Evolutionary conservation across 345 rosid genomes (phyloP).

Genomic region (Arabis alpina): DNA sequence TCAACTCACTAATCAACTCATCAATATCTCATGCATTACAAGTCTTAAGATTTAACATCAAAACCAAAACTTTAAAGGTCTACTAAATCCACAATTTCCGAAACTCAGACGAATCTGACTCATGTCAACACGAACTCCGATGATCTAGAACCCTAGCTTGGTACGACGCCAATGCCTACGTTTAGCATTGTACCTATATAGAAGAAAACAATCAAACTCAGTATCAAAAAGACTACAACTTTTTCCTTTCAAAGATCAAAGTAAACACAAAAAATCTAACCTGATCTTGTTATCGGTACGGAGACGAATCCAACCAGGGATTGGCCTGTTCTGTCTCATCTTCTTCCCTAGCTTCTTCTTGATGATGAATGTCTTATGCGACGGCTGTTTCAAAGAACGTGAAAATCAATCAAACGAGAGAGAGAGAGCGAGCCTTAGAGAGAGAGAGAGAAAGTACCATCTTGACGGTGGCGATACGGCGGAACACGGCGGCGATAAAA

Average conservation of each 20-base stretch:
- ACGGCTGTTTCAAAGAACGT: constrained; percentile 56
- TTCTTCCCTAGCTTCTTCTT: constrained; percentile 76
- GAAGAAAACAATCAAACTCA: constrained; percentile 5
- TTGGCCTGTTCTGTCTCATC: constrained; percentile 74
- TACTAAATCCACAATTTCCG: background rate
- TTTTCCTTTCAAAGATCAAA: background rate
- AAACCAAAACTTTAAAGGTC: constrained; percentile 12
- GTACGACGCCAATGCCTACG: constrained; percentile 80
- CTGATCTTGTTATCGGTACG: constrained; percentile 67
- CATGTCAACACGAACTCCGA: background rate
- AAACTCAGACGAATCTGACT: constrained; percentile 12
- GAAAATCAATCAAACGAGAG: background rate
- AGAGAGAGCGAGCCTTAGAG: background rate
- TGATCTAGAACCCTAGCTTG: constrained; percentile 52
- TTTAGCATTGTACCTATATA: constrained; percentile 59
- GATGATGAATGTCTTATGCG: constrained; percentile 78
- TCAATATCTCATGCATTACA: constrained; percentile 13
- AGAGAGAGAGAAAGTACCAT: constrained; percentile 12
- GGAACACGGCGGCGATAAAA: constrained; percentile 32
- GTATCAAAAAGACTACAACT: constrained; percentile 13
- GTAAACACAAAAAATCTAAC: constrained; percentile 16
- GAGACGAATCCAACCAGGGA: constrained; percentile 73
- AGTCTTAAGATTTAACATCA: background rate
- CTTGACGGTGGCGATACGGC: constrained; percentile 41
- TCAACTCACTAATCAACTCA: too few species aligned